A percentile compares a stretch with the other conserved stretches of the same genome.
These are phyloP conservation scores for Mycosphaerelloides madeirae DNA, from an alignment of 2,329 filamentous ascomycete genomes.

Conservation along the genomic window DNA sequence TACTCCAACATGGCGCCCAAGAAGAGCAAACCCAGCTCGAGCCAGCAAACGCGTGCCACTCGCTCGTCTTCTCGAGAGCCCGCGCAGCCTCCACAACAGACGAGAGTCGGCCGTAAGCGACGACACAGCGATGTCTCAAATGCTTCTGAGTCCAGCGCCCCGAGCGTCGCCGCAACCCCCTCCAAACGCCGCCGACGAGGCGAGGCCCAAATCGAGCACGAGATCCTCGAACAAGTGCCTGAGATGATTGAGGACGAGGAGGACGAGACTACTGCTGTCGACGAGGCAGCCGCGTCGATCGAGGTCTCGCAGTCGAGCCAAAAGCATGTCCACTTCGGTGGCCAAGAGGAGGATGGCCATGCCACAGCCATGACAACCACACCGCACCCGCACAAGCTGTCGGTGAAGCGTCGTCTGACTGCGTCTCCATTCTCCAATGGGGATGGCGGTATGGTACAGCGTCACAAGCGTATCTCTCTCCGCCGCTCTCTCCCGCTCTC, in stretches of 20 bases:
- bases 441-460: constrained; percentile 5
- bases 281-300: constrained; percentile 14
- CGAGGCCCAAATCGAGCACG: constrained; percentile 4
- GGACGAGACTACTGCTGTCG: constrained; percentile 2
- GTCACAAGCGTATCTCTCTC: constrained; percentile 22
- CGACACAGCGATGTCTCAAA: constrained; percentile 7
- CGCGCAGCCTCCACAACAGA: neutral
- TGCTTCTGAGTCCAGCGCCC: neutral
- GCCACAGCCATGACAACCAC: constrained; percentile 31
- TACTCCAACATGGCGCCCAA: constrained; percentile 4
- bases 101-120: constrained; percentile 5
- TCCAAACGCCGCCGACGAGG: neutral
- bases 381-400: constrained; percentile 29
- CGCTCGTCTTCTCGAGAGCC: constrained; percentile 4
- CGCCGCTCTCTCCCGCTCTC: constrained; percentile 30
- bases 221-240: constrained; percentile 4
- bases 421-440: constrained; percentile 22
- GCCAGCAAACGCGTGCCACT: constrained; percentile 2
- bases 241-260: constrained; percentile 26
- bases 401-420: constrained; percentile 31
- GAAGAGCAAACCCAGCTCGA: constrained; percentile 2
- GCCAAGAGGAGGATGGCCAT: constrained; percentile 16
- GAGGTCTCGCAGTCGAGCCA: constrained; percentile 13
- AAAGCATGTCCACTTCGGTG: constrained; percentile 30
- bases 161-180: neutral